These are phyloP conservation scores for Raddia guianensis DNA, from an alignment of 176 grass and related monocot species.

Conservation along the genomic window DNA sequence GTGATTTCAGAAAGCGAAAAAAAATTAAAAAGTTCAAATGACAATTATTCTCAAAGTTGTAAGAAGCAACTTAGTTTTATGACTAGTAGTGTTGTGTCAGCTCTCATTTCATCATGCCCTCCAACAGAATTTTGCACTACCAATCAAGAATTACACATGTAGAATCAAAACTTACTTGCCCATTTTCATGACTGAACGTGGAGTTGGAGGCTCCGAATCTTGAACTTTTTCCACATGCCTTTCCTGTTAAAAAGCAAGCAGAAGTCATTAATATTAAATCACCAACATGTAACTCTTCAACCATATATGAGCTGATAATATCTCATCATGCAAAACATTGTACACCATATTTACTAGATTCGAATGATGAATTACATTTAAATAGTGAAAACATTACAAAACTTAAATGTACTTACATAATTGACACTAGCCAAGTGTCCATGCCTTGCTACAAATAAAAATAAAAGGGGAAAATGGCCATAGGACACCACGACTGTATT, in stretches of 20 bases:
- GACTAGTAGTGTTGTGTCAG: conserved; percentile 4
- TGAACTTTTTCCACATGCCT: conserved; percentile 73
- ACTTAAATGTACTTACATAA: neutral
- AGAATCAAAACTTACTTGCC: conserved; percentile 68
- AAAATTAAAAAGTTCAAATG: neutral
- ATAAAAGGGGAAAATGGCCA: too few relatives aligned
- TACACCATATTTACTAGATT: neutral
- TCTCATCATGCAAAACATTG: conserved; percentile 23
- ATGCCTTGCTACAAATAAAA: too few relatives aligned
- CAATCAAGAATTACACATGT: conserved; percentile 31
- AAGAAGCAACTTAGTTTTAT: neutral
- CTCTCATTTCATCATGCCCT: conserved; percentile 7
- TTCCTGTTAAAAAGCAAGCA: conserved; percentile 63
- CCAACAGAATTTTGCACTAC: neutral
- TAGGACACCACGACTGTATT: too few relatives aligned
- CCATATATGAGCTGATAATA: conserved; percentile 21
- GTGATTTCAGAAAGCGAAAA: neutral
- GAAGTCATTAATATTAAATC: conserved; percentile 16
- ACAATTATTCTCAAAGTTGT: neutral
- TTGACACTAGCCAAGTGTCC: neutral
- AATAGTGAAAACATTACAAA: conserved; percentile 8
- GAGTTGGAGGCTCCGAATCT: conserved; percentile 86
- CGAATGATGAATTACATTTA: neutral
- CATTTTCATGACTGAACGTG: conserved; percentile 76
- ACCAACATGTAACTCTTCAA: neutral